These are phyloP conservation scores for Pseudozyma hubeiensis DNA, from an alignment of 1,284 basidiomycete genomes.

Conservation along the genomic window DNA sequence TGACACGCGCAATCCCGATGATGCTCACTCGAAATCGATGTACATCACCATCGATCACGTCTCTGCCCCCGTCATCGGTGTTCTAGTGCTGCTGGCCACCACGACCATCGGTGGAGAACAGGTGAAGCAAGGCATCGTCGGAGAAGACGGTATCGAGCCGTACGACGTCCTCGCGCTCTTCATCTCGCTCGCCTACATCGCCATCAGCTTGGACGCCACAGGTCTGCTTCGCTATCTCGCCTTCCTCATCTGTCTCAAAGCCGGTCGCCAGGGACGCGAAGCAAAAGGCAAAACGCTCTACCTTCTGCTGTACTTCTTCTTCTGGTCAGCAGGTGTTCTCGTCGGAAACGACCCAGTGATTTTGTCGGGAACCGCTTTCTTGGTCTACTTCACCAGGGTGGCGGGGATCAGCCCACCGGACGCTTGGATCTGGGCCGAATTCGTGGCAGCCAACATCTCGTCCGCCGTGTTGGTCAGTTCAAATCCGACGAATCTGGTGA, in stretches of 20 bases:
- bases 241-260: constrained; percentile 50
- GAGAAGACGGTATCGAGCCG: constrained; percentile 82
- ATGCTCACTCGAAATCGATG: constrained; percentile 9
- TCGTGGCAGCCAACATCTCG: constrained; percentile 81
- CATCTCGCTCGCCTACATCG: constrained; percentile 91
- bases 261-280: constrained; percentile 44
- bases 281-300: constrained; percentile 75
- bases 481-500: constrained; percentile 70
- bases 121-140: constrained; percentile 77
- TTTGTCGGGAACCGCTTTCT: constrained; percentile 79
- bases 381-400: constrained; percentile 85
- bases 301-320: constrained; percentile 81
- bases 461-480: constrained; percentile 69
- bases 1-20: neutral
- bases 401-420: constrained; percentile 75
- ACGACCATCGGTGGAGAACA: constrained; percentile 77
- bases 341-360: constrained; percentile 80
- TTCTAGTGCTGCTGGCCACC: constrained; percentile 80
- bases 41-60: constrained; percentile 54
- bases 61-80: constrained; percentile 78
- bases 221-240: constrained; percentile 88
- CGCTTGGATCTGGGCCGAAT: constrained; percentile 78
- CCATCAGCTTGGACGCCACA: constrained; percentile 89
- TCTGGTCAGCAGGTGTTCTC: constrained; percentile 80
- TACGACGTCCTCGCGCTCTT: constrained; percentile 94